Evolutionary conservation across 371 early-diverging fungal species (phyloP).

Genomic region (Parasitella parasitica): DNA sequence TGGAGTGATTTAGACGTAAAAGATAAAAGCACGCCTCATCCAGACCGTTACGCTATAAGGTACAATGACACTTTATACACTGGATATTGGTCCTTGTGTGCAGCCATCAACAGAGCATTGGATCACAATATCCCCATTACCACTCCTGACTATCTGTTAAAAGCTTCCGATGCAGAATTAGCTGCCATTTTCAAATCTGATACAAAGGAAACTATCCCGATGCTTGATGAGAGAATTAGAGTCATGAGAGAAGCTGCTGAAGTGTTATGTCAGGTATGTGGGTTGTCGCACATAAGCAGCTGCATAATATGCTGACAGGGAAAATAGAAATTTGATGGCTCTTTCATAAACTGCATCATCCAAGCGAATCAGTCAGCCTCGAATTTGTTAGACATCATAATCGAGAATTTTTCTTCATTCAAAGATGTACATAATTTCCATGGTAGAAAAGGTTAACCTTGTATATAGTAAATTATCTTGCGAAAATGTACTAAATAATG

Average conservation of each 20-base stretch:
- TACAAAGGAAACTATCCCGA: slow-evolving; percentile 61
- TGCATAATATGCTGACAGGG: neutral
- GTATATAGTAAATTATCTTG: neutral
- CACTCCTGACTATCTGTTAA: slow-evolving; percentile 52
- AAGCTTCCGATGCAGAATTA: slow-evolving; percentile 45
- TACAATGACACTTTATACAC: slow-evolving; percentile 63
- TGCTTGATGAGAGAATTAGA: slow-evolving; percentile 61
- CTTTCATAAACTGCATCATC: slow-evolving; percentile 62
- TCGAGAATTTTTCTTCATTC: slow-evolving; percentile 70
- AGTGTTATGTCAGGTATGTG: slow-evolving; percentile 58
- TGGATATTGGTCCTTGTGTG: slow-evolving; percentile 89
- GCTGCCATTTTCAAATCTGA: slow-evolving; percentile 65
- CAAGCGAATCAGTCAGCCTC: slow-evolving; percentile 56
- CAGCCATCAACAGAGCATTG: slow-evolving; percentile 75
- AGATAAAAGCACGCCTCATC: slow-evolving; percentile 51
- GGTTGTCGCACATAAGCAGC: neutral
- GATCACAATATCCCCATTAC: slow-evolving; percentile 66
- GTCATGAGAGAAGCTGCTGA: slow-evolving; percentile 72
- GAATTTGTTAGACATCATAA: slow-evolving; percentile 59
- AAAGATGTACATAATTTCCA: slow-evolving; percentile 66
- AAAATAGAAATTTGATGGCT: slow-evolving; percentile 64
- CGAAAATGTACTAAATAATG: neutral
- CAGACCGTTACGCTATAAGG: slow-evolving; percentile 63
- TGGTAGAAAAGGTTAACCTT: slow-evolving; percentile 56
- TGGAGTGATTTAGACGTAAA: slow-evolving; percentile 68